Conservation (phyloP, 2,329 filamentous ascomycete genomes). For the Endocalyx cinctus region DNA sequence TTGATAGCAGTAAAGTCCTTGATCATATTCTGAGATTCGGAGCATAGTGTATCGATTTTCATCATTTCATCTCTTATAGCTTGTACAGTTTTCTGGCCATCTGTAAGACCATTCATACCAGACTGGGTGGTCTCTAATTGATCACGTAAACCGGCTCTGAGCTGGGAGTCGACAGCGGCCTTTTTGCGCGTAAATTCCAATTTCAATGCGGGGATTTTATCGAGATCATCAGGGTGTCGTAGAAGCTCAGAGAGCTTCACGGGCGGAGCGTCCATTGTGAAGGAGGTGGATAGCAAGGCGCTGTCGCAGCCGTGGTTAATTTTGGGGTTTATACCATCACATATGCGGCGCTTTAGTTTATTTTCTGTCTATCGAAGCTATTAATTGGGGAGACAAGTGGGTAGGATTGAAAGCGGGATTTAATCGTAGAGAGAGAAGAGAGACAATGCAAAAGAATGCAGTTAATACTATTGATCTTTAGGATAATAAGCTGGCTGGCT, state of each 20-base stretch:
- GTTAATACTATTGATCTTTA: too few relatives aligned
- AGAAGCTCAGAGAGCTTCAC: conserved; percentile 89
- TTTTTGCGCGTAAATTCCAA: conserved; percentile 94
- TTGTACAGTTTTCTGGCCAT: conserved; percentile 87
- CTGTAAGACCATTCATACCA: conserved; percentile 82
- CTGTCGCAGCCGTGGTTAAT: conserved; percentile 18
- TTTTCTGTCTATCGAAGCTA: too few relatives aligned
- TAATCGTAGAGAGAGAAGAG: too few relatives aligned
- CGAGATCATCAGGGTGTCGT: conserved; percentile 91
- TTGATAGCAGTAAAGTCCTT: conserved; percentile 94
- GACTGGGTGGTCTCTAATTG: conserved; percentile 92
- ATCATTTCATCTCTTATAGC: conserved; percentile 98
- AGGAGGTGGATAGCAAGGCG: conserved; percentile 15
- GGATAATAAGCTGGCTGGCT: too few relatives aligned
- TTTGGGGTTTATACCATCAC: conserved; percentile 20
- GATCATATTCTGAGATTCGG: conserved; percentile 96
- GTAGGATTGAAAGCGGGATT: too few relatives aligned
- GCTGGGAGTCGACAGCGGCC: conserved; percentile 80
- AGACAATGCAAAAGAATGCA: too few relatives aligned
- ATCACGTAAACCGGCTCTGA: conserved; percentile 81
- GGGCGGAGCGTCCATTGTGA: conserved; percentile 60
- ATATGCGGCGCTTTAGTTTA: too few relatives aligned
- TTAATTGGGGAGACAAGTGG: too few relatives aligned
- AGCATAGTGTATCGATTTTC: conserved; percentile 95
- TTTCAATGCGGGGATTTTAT: conserved; percentile 88